Evolutionary conservation across 140 eudicot genomes (phyloP), one percentile per base, ranked within the genome.

Genomic region (Stevia rebaudiana): DNA sequence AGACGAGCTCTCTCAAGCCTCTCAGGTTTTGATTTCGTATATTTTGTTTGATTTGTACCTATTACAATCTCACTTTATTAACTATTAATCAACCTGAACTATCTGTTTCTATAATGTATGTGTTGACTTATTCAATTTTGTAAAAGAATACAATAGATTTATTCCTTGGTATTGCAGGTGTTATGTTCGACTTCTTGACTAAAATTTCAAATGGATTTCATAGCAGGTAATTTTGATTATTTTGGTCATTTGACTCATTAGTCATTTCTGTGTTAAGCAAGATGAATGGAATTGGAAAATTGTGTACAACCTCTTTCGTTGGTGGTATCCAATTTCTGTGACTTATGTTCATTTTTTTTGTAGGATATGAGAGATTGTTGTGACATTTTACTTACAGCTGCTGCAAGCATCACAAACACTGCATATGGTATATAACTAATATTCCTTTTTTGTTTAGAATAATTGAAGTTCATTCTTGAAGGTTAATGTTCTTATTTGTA

Each of bases 301-400:
- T n/a, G n/a, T n/a, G n/a, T n/a, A n/a, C n/a, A n/a, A n/a, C n/a
- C n/a, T n/a, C n/a, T n/a, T n/a, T n/a, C n/a, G n/a, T 16, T 22
- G 11, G 57, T 18, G 48, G 13, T 31, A 7, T 39, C 12, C 30
- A 5, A 53, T 30, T 31, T 23, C n/a, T 54, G 65, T 35, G 78
- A 55, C n/a, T 74, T 52, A 50, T 0, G 61, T 69, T 67, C 5
- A 42, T 36, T 17, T 63, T 33, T 42, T 33, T 17, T 63, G 53
- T 77, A 90, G 97, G 97, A 82, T 67, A 84, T 90, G 90, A 87
- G 74, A 75, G 95, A 84, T 71, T 90, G 90, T 69, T 87, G 84
- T 51, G 97, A 90, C 72, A 76, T 90, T 70, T 80, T 90, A 72
- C 84, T 90, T 24, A 80, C 95, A 2, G 90, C 94, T 71, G 94